Evolutionary conservation across 2,329 filamentous ascomycete genomes (phyloP), one percentile per base, ranked within the genome.

Genomic region (Chaetoscypha palmicola): DNA sequence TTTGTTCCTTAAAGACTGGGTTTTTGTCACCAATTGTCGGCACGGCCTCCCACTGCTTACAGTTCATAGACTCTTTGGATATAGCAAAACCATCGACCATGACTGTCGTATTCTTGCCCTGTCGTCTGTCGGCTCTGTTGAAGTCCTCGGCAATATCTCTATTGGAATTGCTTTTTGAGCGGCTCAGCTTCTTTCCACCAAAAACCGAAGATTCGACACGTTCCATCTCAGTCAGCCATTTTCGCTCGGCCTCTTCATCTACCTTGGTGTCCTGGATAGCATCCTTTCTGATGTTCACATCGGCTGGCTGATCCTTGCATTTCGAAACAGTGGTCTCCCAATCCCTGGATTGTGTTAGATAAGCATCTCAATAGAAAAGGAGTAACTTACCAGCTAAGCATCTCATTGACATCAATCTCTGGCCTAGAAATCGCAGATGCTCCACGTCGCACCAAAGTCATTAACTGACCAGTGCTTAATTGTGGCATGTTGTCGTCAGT

Each of bases 71-170:
- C 22, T 77, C 72, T 51, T 79, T 81, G 43, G 62, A 71, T 40
- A 81, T 69, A 2, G 69, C 69, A 52, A 68, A 78, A 0, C 75
- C 76, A 48, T 73, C 66, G 1, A 78, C 62, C 64, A 74, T 71
- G 28, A 80, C 71, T 0, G 73, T 77, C 1, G 71, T 73, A 45
- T 78, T 73, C 57, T 79, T 80, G 37, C 71, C 72, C 4, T 68
- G 62, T 7, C 76, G 68, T 2, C 76, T 67, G 34, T 75, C 70
- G 8, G 66, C 66, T 17, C 69, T 67, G 3, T 62, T 61, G 37
- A 57, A 54, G 11, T 69, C 64, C 20, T 64, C 62, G 1, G 63
- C 58, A 22, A 70, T 61, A 22, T 68, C 64, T 42, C 52, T 41
- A 57, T 55, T 40, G 38, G 38, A 32, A 43, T 26, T 28, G 64